Evolutionary conservation across 2,329 filamentous ascomycete genomes (phyloP).

Genomic region (Xylariaceae sp.): DNA sequence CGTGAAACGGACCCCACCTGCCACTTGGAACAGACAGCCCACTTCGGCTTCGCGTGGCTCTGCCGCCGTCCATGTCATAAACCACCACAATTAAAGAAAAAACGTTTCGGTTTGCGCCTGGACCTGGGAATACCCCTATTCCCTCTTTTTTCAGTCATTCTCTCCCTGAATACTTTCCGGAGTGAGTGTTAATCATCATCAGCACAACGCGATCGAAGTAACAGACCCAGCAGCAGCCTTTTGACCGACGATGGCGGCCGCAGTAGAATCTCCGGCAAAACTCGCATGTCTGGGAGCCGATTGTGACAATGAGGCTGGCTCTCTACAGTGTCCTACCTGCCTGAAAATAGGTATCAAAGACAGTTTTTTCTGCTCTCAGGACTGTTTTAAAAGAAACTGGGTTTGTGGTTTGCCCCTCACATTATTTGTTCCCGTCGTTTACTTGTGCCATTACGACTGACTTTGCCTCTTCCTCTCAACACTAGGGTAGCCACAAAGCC

Average conservation of each 20-base stretch:
- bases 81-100: background rate
- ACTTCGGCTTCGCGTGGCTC: background rate
- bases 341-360: constrained; percentile 81
- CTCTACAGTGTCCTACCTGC: constrained; percentile 90
- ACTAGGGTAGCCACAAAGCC: constrained; percentile 73
- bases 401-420: constrained; percentile 48
- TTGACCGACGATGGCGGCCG: constrained; percentile 27
- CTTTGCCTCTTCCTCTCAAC: background rate
- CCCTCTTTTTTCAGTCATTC: background rate
- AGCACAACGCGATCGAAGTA: background rate
- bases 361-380: constrained; percentile 95
- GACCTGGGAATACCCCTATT: background rate
- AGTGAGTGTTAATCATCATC: background rate
- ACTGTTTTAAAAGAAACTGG: constrained; percentile 99
- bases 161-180: background rate
- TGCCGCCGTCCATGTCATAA: background rate
- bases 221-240: background rate
- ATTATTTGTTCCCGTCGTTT: no score
- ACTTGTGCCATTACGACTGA: background rate
- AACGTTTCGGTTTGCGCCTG: background rate
- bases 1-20: no score
- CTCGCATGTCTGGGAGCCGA: constrained; percentile 75
- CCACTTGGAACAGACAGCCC: background rate
- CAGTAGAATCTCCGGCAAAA: constrained; percentile 49
- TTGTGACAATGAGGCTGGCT: constrained; percentile 79